These are phyloP conservation scores for Triglochin maritima DNA, from an alignment of 106 monocot species.

Conservation along the genomic window DNA sequence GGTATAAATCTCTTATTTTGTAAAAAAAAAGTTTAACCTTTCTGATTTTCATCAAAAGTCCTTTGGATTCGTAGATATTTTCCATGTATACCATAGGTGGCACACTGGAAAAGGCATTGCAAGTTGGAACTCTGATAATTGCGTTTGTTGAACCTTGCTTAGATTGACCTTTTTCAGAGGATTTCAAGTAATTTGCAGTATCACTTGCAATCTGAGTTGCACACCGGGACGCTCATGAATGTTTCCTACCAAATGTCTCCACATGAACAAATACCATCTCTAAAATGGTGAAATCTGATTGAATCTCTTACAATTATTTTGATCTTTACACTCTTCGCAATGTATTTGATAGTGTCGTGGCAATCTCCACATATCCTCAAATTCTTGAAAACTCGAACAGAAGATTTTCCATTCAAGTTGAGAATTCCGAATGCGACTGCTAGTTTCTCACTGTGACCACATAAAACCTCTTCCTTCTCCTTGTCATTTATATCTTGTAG, in stretches of 20 bases:
- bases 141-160: no score
- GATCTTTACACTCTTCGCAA: constrained; percentile 8
- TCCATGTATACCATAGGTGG: no score
- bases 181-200: no score
- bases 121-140: no score
- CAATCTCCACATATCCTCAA: constrained; percentile 64
- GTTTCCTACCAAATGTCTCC: constrained; percentile 37
- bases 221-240: no score
- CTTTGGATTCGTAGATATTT: no score
- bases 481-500: constrained; percentile 37
- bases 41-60: no score
- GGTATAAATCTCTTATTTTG: no score
- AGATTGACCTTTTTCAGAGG: no score
- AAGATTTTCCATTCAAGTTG: constrained; percentile 28
- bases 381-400: constrained; percentile 58
- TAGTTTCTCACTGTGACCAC: constrained; percentile 64
- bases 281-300: constrained; percentile 35
- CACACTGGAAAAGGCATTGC: no score
- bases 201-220: no score
- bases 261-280: constrained; percentile 31
- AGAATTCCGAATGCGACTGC: constrained; percentile 51
- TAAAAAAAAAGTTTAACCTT: no score
- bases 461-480: constrained; percentile 41
- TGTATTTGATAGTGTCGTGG: constrained; percentile 26
- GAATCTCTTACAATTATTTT: constrained; percentile 26